Percentiles rank a stretch among this genome's conserved stretches.
Evolutionary conservation across 352 stramenopile species (phyloP).

Genomic region (Bremia lactucae): DNA sequence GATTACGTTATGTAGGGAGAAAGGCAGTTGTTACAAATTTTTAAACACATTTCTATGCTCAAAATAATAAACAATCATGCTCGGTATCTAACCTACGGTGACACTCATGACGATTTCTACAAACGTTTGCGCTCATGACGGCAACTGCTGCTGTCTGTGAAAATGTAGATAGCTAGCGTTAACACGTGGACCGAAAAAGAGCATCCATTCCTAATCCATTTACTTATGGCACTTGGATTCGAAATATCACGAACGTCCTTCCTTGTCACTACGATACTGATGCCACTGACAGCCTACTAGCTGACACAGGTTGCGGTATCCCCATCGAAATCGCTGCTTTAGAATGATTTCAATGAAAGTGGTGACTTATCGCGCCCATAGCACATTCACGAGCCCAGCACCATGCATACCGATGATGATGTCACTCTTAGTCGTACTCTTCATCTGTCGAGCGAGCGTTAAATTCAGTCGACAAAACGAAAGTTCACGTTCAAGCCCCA

Average conservation of each 20-base stretch:
- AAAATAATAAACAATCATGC: too few relatives aligned
- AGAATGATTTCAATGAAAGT: slow-evolving; percentile 72
- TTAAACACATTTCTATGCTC: too few relatives aligned
- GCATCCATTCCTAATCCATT: slow-evolving; percentile 46
- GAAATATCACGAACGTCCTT: slow-evolving; percentile 21
- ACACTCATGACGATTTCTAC: too few relatives aligned
- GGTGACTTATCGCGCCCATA: slow-evolving; percentile 46
- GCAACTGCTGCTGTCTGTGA: too few relatives aligned
- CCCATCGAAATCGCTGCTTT: slow-evolving; percentile 36
- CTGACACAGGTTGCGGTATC: slow-evolving; percentile 71
- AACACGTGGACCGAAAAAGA: slow-evolving; percentile 41
- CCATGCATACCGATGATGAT: slow-evolving; percentile 80
- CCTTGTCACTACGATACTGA: slow-evolving; percentile 38
- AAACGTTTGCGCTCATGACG: too few relatives aligned
- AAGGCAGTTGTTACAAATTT: too few relatives aligned
- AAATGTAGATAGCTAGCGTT: too few relatives aligned
- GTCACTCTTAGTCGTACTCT: slow-evolving; percentile 47
- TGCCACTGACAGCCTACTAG: slow-evolving; percentile 60
- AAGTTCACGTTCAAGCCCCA: slow-evolving; percentile 29
- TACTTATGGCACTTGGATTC: slow-evolving; percentile 34
- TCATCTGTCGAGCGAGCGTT: slow-evolving; percentile 52
- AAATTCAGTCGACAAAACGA: slow-evolving; percentile 47
- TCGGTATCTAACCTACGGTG: too few relatives aligned
- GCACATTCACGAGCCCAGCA: slow-evolving; percentile 66
- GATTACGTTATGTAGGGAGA: too few relatives aligned